These are phyloP conservation scores for Eragrostis tef DNA, from an alignment of 202 grass and related monocot species.

Conservation along the genomic window DNA sequence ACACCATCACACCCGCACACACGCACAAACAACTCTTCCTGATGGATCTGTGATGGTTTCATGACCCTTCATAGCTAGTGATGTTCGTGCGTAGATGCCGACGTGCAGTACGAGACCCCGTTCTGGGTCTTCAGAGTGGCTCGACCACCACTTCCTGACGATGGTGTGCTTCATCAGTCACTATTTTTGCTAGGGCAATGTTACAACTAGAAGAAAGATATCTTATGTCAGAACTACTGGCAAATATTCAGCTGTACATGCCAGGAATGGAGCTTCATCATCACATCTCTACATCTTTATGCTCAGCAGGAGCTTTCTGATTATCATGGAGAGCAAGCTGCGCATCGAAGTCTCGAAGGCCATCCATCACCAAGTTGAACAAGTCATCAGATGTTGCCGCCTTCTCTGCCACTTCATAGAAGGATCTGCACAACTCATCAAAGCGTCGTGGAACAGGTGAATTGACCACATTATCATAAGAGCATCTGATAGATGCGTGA, in stretches of 20 bases:
- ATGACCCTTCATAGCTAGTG: too few relatives aligned
- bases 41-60: too few relatives aligned
- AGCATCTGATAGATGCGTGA: neutral
- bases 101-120: too few relatives aligned
- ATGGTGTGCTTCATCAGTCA: neutral
- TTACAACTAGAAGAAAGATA: conserved; percentile 22
- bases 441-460: neutral
- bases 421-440: conserved; percentile 17
- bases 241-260: neutral
- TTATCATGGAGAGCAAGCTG: neutral
- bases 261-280: neutral
- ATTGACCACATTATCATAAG: neutral
- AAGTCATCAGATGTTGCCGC: neutral
- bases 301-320: neutral
- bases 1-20: too few relatives aligned
- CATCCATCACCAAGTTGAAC: neutral
- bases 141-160: too few relatives aligned
- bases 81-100: too few relatives aligned
- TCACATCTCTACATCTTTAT: neutral
- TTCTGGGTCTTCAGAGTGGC: too few relatives aligned
- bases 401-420: conserved; percentile 27
- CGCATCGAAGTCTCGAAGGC: neutral
- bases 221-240: neutral
- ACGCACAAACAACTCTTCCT: too few relatives aligned
- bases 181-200: neutral